A percentile compares a stretch with the other conserved stretches of the same genome.
Conservation (phyloP, 192 early-diverging fungal species). For the Podila epicladia region DNA sequence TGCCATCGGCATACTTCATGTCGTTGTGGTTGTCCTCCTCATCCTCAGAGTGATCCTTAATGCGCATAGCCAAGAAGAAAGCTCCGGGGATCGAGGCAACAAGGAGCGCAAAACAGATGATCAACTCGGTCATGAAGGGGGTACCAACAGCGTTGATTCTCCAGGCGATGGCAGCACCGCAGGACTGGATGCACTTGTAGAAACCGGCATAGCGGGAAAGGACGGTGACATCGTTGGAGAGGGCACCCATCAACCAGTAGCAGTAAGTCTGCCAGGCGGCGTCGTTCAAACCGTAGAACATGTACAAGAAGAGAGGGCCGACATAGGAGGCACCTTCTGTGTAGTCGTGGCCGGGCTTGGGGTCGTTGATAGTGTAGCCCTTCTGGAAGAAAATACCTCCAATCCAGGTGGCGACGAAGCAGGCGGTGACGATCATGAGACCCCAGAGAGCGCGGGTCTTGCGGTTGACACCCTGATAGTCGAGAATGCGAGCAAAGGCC, state of each 20-base stretch:
- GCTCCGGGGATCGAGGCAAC: conserved; percentile 16
- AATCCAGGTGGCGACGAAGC: conserved; percentile 64
- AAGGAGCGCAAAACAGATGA: conserved; percentile 21
- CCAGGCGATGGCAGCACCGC: conserved; percentile 72
- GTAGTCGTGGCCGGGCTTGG: conserved; percentile 39
- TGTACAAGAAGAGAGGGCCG: conserved; percentile 69
- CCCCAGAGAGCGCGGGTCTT: conserved; percentile 66
- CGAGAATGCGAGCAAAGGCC: conserved; percentile 66
- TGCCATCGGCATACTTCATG: background rate
- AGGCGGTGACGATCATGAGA: conserved; percentile 51
- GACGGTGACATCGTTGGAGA: conserved; percentile 77
- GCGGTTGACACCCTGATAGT: conserved; percentile 60
- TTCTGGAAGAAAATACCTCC: conserved; percentile 62
- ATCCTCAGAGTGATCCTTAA: conserved; percentile 12
- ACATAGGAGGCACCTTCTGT: conserved; percentile 30
- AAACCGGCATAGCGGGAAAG: conserved; percentile 78
- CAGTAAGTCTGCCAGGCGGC: conserved; percentile 72
- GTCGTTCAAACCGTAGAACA: conserved; percentile 76
- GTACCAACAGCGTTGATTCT: conserved; percentile 60
- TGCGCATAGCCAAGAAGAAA: background rate
- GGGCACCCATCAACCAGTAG: conserved; percentile 85
- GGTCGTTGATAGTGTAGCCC: conserved; percentile 43
- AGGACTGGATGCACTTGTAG: conserved; percentile 88
- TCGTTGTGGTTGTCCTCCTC: background rate
- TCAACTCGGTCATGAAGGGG: conserved; percentile 5